Evolutionary conservation across 208 protist genomes (phyloP).

Genomic region (Phytomonas sp.): DNA sequence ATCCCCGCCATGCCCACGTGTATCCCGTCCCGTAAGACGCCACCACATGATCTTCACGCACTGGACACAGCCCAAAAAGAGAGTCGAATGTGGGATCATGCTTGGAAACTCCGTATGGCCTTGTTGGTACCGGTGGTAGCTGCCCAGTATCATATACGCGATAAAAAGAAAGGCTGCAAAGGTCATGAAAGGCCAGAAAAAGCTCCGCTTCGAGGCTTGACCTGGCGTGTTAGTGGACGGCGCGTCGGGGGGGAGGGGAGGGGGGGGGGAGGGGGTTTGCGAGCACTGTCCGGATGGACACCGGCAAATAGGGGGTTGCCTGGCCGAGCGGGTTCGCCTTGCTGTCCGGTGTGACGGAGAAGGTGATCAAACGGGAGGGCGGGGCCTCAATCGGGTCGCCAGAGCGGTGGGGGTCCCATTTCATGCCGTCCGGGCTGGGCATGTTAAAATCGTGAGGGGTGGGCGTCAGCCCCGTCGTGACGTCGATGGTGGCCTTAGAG

Average conservation of each 20-base stretch:
- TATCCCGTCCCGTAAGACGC: constrained; percentile 5
- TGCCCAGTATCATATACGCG: constrained; percentile 33
- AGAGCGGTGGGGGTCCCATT: constrained; percentile 11
- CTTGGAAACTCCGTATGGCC: constrained; percentile 59
- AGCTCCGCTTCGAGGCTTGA: not conserved
- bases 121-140: constrained; percentile 53
- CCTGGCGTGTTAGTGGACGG: not conserved
- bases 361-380: constrained; percentile 13
- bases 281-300: constrained; percentile 13
- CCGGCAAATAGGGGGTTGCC: constrained; percentile 9
- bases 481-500: not conserved
- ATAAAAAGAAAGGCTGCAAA: constrained; percentile 25
- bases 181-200: constrained; percentile 10
- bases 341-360: constrained; percentile 12
- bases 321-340: constrained; percentile 8
- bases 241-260: not conserved
- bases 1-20: constrained; percentile 16
- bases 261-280: not conserved
- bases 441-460: constrained; percentile 2
- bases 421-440: constrained; percentile 9
- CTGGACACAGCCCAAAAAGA: constrained; percentile 21
- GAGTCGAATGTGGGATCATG: constrained; percentile 53
- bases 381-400: constrained; percentile 15
- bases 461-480: not conserved
- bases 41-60: constrained; percentile 15